Conservation (phyloP, 208 protist species). For the Kentomonas sorsogonicus region DNA sequence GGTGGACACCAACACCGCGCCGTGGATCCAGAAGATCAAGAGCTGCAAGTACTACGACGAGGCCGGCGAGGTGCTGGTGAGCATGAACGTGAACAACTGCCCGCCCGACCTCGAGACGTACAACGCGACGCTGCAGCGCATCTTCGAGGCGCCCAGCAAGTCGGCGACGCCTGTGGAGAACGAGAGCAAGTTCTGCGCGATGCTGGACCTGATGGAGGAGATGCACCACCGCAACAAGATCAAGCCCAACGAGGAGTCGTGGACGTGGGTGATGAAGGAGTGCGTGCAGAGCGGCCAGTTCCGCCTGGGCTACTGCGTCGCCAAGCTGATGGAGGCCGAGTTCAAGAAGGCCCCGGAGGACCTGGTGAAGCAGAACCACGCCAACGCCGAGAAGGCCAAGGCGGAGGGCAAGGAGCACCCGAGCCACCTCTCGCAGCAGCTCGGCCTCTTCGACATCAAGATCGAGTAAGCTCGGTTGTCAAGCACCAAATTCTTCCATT, state of each 20-base stretch:
- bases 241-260: conserved; percentile 82
- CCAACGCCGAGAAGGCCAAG: conserved; percentile 74
- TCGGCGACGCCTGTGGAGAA: conserved; percentile 55
- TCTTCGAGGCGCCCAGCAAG: conserved; percentile 76
- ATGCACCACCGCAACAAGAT: conserved; percentile 87
- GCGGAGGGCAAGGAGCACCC: conserved; percentile 83
- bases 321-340: conserved; percentile 68
- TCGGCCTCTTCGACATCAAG: conserved; percentile 82
- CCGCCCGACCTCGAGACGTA: conserved; percentile 84
- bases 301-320: conserved; percentile 76
- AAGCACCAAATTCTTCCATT: background rate
- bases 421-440: conserved; percentile 55
- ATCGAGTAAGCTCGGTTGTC: conserved; percentile 47
- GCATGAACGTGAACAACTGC: conserved; percentile 90
- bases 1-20: conserved; percentile 75
- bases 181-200: conserved; percentile 87
- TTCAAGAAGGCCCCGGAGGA: conserved; percentile 71
- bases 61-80: conserved; percentile 82
- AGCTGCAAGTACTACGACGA: conserved; percentile 83
- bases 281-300: conserved; percentile 80
- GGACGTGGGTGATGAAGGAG: conserved; percentile 83
- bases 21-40: conserved; percentile 84
- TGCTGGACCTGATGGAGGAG: conserved; percentile 88
- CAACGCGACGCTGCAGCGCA: conserved; percentile 79
- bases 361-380: conserved; percentile 76